Conservation (phyloP, 805 yeast species). For the Schizosaccharomyces lindneri region DNA sequence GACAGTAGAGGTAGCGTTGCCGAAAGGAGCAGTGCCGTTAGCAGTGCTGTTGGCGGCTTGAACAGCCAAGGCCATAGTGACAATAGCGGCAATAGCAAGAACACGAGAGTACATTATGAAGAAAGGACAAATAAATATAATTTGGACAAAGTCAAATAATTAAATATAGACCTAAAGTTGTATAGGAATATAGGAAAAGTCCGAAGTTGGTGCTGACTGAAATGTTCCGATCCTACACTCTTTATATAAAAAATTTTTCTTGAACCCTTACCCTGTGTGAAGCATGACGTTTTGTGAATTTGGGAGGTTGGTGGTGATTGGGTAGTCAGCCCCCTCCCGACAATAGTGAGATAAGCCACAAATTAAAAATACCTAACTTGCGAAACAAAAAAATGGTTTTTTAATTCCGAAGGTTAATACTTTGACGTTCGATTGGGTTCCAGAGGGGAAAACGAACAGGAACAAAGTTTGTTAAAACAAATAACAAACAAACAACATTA, state of each 20-base stretch:
- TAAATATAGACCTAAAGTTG: not conserved
- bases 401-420: not conserved
- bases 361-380: not conserved
- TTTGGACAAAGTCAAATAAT: not conserved
- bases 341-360: not conserved
- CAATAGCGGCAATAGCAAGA: not conserved
- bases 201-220: not conserved
- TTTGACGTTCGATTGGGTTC: not conserved
- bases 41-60: not conserved
- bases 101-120: not conserved
- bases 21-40: not conserved
- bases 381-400: not conserved
- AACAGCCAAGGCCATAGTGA: slow-evolving; percentile 1
- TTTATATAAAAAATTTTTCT: no score
- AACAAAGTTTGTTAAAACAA: no score
- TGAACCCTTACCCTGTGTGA: not conserved
- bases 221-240: not conserved
- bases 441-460: no score
- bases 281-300: not conserved
- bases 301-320: not conserved
- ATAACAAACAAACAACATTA: no score
- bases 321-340: not conserved
- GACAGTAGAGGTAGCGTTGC: not conserved
- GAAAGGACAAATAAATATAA: not conserved
- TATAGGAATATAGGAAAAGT: not conserved